A percentile compares a stretch with the other conserved stretches of the same genome.
phyloP scores from a whole-genome alignment of 1,139 yeast species.

The Arxiozyma bovina region DNA sequence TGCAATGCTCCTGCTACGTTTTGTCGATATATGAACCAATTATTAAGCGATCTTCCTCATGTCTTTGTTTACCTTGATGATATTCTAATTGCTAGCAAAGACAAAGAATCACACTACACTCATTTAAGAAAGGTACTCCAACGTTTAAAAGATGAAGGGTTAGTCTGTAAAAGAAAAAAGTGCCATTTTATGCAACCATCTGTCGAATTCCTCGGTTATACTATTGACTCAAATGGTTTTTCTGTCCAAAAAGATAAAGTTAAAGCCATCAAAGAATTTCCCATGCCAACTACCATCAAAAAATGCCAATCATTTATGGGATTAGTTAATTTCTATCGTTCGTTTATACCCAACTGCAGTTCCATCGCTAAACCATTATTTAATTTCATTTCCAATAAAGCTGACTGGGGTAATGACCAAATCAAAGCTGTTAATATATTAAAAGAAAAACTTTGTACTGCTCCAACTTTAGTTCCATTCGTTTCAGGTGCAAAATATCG shows the following conservation, averaged over 20 bases:
- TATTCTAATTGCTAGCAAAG: conserved; percentile 15
- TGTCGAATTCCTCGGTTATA: not conserved
- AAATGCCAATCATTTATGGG: conserved; percentile 9
- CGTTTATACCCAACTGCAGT: conserved; percentile 10
- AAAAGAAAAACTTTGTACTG: not conserved
- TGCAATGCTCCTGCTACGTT: conserved; percentile 11
- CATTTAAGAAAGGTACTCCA: not conserved
- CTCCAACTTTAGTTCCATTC: not conserved
- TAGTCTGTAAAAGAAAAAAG: not conserved
- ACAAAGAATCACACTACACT: not conserved
- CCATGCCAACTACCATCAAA: not conserved
- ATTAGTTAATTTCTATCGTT: conserved; percentile 12
- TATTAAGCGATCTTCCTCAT: conserved; percentile 11
- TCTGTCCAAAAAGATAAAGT: not conserved
- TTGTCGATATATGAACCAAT: conserved; percentile 12
- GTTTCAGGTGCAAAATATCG: conserved; percentile 3
- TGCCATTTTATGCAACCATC: not conserved
- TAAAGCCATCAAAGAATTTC: not conserved
- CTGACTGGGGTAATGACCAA: conserved; percentile 2
- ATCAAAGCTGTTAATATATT: too few species aligned
- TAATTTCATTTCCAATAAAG: conserved; percentile 3
- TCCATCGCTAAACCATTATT: conserved; percentile 6
- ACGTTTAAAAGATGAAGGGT: not conserved
- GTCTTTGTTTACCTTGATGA: conserved; percentile 26
- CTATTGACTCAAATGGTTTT: not conserved